Conservation (phyloP, 805 yeast species). For the Metschnikowia continentalis region DNA sequence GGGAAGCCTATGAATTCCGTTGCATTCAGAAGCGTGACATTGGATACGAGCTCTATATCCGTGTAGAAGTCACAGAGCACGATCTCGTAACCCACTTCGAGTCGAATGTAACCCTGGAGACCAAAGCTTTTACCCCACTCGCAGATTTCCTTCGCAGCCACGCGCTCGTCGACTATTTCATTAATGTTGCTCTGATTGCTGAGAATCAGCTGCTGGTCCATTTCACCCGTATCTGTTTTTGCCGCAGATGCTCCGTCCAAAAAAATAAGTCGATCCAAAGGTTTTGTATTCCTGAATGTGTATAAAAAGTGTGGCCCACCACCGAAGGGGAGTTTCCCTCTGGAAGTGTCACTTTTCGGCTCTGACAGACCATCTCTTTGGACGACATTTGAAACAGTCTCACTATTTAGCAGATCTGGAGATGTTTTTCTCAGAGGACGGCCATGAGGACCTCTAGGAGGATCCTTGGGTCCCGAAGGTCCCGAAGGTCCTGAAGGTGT, state of each 20-base stretch:
- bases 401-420: not conserved
- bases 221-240: constrained; percentile 51
- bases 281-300: constrained; percentile 46
- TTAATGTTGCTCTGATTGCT: constrained; percentile 20
- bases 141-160: constrained; percentile 49
- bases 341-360: not conserved
- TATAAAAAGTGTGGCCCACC: constrained; percentile 23
- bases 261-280: constrained; percentile 46
- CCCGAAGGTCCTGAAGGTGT: not conserved
- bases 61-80: constrained; percentile 55
- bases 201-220: constrained; percentile 45
- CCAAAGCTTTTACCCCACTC: constrained; percentile 52
- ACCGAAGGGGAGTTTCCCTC: not conserved
- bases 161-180: constrained; percentile 33
- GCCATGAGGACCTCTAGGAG: not conserved
- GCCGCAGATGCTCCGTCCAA: constrained; percentile 74
- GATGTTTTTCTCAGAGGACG: not conserved
- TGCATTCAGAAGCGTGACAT: constrained; percentile 35
- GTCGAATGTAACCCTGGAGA: constrained; percentile 54
- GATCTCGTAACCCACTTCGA: constrained; percentile 61
- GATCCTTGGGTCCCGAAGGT: not conserved
- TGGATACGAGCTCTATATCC: constrained; percentile 45
- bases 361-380: not conserved
- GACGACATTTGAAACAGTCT: no score
- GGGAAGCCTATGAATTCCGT: constrained; percentile 40